phyloP scores from a whole-genome alignment of 202 grass and related monocot genomes.

The Panicum virgatum region DNA sequence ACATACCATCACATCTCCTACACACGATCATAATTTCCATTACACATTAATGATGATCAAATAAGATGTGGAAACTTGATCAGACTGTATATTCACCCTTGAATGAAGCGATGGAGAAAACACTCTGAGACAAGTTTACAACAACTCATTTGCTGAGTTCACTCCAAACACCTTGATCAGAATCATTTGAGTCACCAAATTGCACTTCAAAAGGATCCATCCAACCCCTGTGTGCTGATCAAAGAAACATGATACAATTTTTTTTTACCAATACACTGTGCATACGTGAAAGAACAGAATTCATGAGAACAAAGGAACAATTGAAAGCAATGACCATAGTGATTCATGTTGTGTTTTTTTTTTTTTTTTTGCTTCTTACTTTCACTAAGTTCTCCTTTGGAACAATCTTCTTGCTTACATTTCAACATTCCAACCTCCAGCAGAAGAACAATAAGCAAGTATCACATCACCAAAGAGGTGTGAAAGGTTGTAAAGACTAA shows the following conservation, averaged over 20 bases:
- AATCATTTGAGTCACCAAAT: constrained; percentile 6
- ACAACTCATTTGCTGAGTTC: neutral
- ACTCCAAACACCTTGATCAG: neutral
- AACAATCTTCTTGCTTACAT: neutral
- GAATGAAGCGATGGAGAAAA: constrained; percentile 10
- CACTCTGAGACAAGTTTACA: neutral
- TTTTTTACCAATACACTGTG: neutral
- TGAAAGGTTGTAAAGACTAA: neutral
- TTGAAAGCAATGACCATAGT: neutral
- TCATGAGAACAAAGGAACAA: neutral
- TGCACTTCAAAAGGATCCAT: neutral
- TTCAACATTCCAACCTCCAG: neutral
- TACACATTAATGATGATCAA: neutral
- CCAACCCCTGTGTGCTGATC: neutral
- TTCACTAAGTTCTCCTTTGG: neutral
- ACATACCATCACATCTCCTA: neutral
- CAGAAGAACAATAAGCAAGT: neutral
- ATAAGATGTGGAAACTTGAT: neutral
- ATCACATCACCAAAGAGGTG: neutral
- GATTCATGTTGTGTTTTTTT: neutral
- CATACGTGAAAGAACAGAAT: neutral
- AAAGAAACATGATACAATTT: neutral
- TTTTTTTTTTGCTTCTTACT: neutral
- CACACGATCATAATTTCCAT: neutral
- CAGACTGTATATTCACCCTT: neutral